Conservation (phyloP, 164 flowering plant genomes). For the Dillenia suffruticosa region DNA sequence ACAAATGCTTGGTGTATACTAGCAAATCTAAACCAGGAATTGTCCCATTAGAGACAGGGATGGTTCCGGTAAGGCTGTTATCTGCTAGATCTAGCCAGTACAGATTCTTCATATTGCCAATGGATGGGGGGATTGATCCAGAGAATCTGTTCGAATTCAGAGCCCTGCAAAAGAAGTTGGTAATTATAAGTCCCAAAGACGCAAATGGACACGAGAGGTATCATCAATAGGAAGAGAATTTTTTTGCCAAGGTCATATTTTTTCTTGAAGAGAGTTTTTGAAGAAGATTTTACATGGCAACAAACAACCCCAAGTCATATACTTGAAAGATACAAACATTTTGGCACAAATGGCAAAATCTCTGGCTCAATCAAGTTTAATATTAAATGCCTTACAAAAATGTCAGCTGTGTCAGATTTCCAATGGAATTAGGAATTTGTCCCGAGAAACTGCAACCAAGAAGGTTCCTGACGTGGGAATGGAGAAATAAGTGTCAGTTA, state of each 20-base stretch:
- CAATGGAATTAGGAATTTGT: conserved; percentile 53
- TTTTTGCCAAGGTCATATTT: too few species aligned
- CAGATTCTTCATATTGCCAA: conserved; percentile 22
- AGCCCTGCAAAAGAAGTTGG: conserved; percentile 14
- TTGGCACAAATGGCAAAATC: too few species aligned
- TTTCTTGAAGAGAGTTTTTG: too few species aligned
- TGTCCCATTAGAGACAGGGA: conserved; percentile 23
- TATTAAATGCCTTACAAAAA: conserved; percentile 37
- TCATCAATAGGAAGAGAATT: too few species aligned
- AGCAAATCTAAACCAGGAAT: conserved; percentile 25
- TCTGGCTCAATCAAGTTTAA: too few species aligned
- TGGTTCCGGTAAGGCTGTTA: conserved; percentile 23
- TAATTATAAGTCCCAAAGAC: too few species aligned
- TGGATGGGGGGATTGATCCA: conserved; percentile 22
- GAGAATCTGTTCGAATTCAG: conserved; percentile 21
- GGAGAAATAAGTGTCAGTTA: neutral
- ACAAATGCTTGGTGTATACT: conserved; percentile 31
- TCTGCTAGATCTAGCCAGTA: conserved; percentile 26
- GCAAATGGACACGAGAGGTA: too few species aligned
- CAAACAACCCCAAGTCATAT: too few species aligned
- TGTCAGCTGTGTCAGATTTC: conserved; percentile 37
- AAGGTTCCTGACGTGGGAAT: conserved; percentile 34
- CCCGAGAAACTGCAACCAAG: conserved; percentile 63
- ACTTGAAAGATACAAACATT: too few species aligned
- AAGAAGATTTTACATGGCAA: too few species aligned